Conservation (phyloP, 169 alveolate genomes). For the Haemoproteus tartakovskyi region DNA sequence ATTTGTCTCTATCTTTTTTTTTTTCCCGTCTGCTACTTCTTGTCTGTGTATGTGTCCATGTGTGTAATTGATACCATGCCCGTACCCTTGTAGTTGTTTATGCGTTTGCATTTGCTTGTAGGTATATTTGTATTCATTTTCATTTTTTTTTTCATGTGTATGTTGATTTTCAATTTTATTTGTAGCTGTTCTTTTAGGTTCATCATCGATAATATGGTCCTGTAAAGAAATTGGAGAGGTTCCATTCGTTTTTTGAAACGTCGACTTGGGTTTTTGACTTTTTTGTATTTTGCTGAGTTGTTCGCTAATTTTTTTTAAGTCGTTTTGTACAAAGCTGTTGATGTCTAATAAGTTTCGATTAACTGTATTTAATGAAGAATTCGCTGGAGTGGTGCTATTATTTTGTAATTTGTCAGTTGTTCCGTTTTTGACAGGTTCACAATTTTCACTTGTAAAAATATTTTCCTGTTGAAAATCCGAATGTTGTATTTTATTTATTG, state of each 20-base stretch:
- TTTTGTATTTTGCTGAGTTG: slow-evolving; percentile 39
- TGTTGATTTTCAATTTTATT: no score
- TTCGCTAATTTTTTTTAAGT: slow-evolving; percentile 60
- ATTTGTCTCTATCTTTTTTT: background rate
- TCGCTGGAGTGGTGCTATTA: no score
- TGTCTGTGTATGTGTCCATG: background rate
- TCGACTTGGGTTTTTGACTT: slow-evolving; percentile 1
- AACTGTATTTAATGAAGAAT: no score
- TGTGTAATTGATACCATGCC: no score
- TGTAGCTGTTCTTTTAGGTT: no score
- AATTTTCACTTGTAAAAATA: no score
- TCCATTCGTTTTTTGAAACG: no score
- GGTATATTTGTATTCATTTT: background rate
- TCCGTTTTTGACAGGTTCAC: no score
- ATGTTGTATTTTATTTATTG: no score
- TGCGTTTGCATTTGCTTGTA: background rate
- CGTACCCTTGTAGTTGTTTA: background rate
- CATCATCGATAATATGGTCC: background rate
- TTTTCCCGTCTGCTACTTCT: background rate
- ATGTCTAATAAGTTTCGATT: slow-evolving; percentile 40
- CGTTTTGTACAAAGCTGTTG: slow-evolving; percentile 50
- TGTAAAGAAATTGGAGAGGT: no score
- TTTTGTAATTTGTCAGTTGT: no score
- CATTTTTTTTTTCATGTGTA: background rate
- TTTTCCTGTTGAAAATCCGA: no score